phyloP scores from a whole-genome alignment of 257 asterid species.

The Ajuga chamaepitys region DNA sequence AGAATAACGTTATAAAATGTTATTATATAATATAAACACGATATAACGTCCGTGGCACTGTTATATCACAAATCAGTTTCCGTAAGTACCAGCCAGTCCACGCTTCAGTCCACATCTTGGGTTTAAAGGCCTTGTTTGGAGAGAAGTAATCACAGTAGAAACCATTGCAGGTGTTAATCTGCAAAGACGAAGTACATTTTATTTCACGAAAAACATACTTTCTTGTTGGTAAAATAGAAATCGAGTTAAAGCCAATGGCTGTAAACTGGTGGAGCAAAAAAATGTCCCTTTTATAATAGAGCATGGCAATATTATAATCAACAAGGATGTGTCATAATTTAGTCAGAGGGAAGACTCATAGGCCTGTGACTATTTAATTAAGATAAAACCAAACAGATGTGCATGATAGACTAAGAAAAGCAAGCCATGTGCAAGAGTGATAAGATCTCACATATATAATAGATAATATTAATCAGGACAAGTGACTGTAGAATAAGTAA shows the following conservation, averaged over 20 bases:
- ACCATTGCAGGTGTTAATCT: conserved; percentile 98
- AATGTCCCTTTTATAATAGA: too few species aligned
- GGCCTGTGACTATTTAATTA: not conserved
- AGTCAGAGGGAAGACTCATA: conserved; percentile 11
- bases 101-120: conserved; percentile 99
- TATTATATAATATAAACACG: not conserved
- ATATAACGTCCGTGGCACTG: not conserved
- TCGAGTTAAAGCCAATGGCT: too few species aligned
- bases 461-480: conserved; percentile 22
- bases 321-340: not conserved
- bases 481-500: conserved; percentile 15
- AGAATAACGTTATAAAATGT: not conserved
- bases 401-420: conserved; percentile 12
- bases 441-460: conserved; percentile 15
- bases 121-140: conserved; percentile 83
- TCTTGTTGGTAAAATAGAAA: not conserved
- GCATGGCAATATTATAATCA: conserved; percentile 13
- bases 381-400: conserved; percentile 24
- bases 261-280: too few species aligned
- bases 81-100: conserved; percentile 88
- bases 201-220: not conserved
- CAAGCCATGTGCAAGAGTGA: conserved; percentile 39
- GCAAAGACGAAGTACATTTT: conserved; percentile 13
- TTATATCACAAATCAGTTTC: not conserved
- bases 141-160: conserved; percentile 88